A percentile compares a stretch with the other conserved stretches of the same genome.
Evolutionary conservation across 2,329 filamentous ascomycete genomes (phyloP).

Genomic region (Parastagonospora avenae): DNA sequence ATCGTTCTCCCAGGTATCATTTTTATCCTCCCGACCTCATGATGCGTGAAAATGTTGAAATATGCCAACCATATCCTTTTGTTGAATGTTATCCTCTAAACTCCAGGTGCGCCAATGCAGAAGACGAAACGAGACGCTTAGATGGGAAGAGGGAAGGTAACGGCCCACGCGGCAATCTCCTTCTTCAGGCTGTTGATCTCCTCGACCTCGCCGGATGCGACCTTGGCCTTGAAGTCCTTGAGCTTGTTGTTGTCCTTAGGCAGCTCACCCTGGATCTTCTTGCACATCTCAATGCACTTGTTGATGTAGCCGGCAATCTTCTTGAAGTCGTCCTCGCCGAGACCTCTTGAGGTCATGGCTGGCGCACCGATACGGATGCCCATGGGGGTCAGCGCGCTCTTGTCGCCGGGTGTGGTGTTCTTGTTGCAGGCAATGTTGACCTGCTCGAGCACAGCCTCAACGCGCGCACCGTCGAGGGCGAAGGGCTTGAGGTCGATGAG

Average conservation of each 20-base stretch:
- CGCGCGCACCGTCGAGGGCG: conserved; percentile 83
- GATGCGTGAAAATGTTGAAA: conserved; percentile 32
- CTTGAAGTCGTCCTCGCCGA: conserved; percentile 83
- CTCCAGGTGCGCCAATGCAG: conserved; percentile 18
- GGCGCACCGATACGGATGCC: conserved; percentile 94
- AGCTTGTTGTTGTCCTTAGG: conserved; percentile 99
- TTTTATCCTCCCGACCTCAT: conserved; percentile 10
- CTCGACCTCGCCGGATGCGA: conserved; percentile 74
- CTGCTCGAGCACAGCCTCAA: conserved; percentile 87
- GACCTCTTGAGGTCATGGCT: conserved; percentile 97
- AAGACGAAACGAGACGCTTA: conserved; percentile 36
- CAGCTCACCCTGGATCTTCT: conserved; percentile 80
- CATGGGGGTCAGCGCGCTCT: conserved; percentile 88
- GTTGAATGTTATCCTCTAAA: conserved; percentile 26
- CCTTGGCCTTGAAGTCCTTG: conserved; percentile 98
- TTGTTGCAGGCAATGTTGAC: conserved; percentile 98
- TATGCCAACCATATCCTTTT: conserved; percentile 29
- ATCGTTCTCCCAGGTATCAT: conserved; percentile 5
- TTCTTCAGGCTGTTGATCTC: conserved; percentile 86
- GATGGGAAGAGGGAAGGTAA: conserved; percentile 89
- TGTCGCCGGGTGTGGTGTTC: conserved; percentile 96
- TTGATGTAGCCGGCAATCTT: conserved; percentile 86
- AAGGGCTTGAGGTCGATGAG: conserved; percentile 90
- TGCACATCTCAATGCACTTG: conserved; percentile 84
- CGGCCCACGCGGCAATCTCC: conserved; percentile 88